Evolutionary conservation across 1,139 yeast genomes (phyloP), one percentile per base, ranked within the genome.

Genomic region (Dujonia santamariae): DNA sequence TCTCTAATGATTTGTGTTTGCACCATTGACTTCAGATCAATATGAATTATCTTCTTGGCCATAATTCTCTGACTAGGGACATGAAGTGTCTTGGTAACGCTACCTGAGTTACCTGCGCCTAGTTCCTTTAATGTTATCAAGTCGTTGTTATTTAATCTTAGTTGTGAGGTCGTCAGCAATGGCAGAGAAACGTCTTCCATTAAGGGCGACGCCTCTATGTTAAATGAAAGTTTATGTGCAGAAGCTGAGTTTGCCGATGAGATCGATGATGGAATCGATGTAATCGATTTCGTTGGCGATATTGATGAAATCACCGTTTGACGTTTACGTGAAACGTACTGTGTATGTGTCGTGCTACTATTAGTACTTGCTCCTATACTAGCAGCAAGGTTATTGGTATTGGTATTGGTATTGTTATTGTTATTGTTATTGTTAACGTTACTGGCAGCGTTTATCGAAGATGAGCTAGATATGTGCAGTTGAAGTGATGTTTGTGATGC

Each of bases 31-130:
- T 87, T 87, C 50, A 85, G 82, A 48, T 92, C 97, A 25, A 92
- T 77, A 43, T 85, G 90, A 29, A 94, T 87, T 34, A 80, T 78
- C 53, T 92, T 92, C 46, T 86, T 81, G 12, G 98, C 98, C 88
- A 94, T 86, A 27, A 84, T 76, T 37, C 79, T 80, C 43, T 90
- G 87, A 4, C 92, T 80, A 13, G 97, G 97, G 3, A 85, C 72
- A 58, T 92, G 98, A 36, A 87, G 62, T 11, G 88, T 94, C 53
- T 88, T 87, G 35, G 86, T 72, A 3, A 92, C 99, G 1, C 88
- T 80, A 3, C 99, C 99, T 11, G 96, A 87, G 54, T 87, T 90
- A 6, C 99, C 99, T 21, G 87, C 73, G 8, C 99, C 99, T 38
- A 92, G 69, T 43, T 80, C 81, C 41, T 85, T 81, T 37, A 92